Evolutionary conservation across 176 grass and related monocot species (phyloP), one percentile per base, ranked within the genome.

Genomic region (Luzula sylvatica): DNA sequence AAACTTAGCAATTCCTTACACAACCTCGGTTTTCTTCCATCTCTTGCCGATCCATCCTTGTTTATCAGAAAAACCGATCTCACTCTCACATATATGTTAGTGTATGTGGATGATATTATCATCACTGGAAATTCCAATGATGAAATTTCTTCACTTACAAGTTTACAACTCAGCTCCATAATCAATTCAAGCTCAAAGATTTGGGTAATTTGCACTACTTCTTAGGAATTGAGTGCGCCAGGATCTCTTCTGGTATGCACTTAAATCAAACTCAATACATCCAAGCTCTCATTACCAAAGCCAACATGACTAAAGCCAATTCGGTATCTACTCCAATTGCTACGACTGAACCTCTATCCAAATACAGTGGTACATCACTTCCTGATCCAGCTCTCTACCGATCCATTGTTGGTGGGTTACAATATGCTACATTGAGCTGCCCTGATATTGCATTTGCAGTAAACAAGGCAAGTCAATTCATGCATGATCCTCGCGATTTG

Each of bases 21-120:
- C 5, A 4, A 48, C 26, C 13, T 16, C 26, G 58, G 58, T 11
- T 65, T 65, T 15, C 3, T 5, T 7, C 3, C 9, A 0, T 49
- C 61, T 3, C 23, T 8, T n/a, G 6, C 22, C 19, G 41, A 50
- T 16, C 6, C 42, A 4, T 65, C 61, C 1, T 9, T 66, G 19
- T 66, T 66, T 30, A 49, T 66, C 5, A 20, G 30, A 3, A 5
- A 3, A 26, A 2, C 0, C 18, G 12, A 32, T 20, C 1, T 8
- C 3, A 1, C 8, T 2, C 7, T 20, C 15, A 12, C 29, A 16
- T 50, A 25, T 11, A 4, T 66, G 4, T 44, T 66, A 17, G 14
- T 66, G 3, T 62, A 62, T 44, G 39, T 62, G 0, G 32, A 62
- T 42, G 57, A 62, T 13, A 62, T 62, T 1, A 1, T 66, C 3